A percentile compares a stretch with the other conserved stretches of the same genome.
Evolutionary conservation across 352 stramenopile species (phyloP).

Genomic region (Plasmopara muralis): DNA sequence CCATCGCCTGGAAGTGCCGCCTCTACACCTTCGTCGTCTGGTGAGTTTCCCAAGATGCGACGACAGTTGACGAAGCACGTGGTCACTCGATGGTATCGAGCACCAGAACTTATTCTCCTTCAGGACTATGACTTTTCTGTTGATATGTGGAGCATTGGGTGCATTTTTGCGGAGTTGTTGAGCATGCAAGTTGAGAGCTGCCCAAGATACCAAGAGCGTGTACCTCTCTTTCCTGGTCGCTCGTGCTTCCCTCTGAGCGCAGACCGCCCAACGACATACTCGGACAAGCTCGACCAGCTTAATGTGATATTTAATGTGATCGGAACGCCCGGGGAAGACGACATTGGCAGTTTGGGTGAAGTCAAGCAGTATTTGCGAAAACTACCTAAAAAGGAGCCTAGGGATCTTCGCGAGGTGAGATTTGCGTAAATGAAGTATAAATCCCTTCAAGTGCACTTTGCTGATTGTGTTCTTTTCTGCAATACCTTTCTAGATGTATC

Average conservation of each 20-base stretch:
- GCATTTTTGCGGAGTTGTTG: constrained; percentile 85
- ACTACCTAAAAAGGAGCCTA: constrained; percentile 73
- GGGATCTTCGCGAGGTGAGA: constrained; percentile 62
- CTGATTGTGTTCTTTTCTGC: constrained; percentile 7
- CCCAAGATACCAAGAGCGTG: constrained; percentile 77
- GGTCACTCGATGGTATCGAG: constrained; percentile 97
- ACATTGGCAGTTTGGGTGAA: constrained; percentile 77
- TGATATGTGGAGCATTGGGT: constrained; percentile 99
- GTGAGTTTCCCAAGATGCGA: constrained; percentile 55
- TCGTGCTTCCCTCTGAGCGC: constrained; percentile 85
- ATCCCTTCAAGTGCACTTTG: neutral
- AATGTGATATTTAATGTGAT: constrained; percentile 96
- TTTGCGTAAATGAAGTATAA: neutral
- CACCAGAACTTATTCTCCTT: constrained; percentile 95
- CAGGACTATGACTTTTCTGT: constrained; percentile 94
- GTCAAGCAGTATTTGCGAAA: constrained; percentile 85
- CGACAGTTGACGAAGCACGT: constrained; percentile 97
- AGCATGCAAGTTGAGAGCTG: constrained; percentile 87
- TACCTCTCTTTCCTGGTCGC: constrained; percentile 74
- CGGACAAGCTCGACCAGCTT: constrained; percentile 88
- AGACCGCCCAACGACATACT: constrained; percentile 77
- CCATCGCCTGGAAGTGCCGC: constrained; percentile 56
- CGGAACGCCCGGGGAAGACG: constrained; percentile 87
- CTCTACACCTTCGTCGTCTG: constrained; percentile 63
- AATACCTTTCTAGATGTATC: constrained; percentile 52